phyloP scores from a whole-genome alignment of 2,329 filamentous ascomycete genomes.

The Xylariales sp. region DNA sequence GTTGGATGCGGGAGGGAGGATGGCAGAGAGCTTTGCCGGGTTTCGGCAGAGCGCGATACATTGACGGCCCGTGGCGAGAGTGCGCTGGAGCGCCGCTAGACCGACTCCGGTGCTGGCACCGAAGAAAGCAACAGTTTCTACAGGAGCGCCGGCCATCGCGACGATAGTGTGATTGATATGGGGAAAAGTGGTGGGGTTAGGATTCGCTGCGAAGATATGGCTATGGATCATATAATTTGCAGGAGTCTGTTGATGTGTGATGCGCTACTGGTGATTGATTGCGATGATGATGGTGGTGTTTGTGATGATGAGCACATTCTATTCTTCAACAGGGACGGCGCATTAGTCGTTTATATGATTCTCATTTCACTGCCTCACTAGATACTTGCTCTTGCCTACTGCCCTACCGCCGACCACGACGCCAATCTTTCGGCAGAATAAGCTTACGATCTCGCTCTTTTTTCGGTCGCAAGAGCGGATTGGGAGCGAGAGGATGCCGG shows the following conservation, averaged over 20 bases:
- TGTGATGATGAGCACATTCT: conserved; percentile 1
- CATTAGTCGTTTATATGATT: conserved; percentile 8
- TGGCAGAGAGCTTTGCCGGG: conserved; percentile 59
- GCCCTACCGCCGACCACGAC: too few species aligned
- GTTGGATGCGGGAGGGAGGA: conserved; percentile 49
- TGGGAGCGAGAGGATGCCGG: conserved; percentile 16
- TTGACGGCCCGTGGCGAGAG: conserved; percentile 59
- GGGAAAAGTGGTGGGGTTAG: background rate
- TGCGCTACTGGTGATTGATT: background rate
- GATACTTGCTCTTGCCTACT: background rate
- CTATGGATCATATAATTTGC: background rate
- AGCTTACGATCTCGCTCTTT: conserved; percentile 27
- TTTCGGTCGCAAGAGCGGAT: conserved; percentile 21
- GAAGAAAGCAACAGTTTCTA: conserved; percentile 63
- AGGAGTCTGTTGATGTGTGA: background rate
- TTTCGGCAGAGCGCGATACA: conserved; percentile 64
- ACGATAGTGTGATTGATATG: background rate
- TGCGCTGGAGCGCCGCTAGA: conserved; percentile 59
- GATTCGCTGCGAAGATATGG: background rate
- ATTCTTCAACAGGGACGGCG: background rate
- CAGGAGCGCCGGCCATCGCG: conserved; percentile 19
- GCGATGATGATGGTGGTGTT: background rate
- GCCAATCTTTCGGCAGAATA: background rate
- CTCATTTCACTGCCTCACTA: background rate
- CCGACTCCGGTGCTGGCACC: conserved; percentile 64